Conservation (phyloP, 108 stramenopile species). For the Nitzschia palea region DNA sequence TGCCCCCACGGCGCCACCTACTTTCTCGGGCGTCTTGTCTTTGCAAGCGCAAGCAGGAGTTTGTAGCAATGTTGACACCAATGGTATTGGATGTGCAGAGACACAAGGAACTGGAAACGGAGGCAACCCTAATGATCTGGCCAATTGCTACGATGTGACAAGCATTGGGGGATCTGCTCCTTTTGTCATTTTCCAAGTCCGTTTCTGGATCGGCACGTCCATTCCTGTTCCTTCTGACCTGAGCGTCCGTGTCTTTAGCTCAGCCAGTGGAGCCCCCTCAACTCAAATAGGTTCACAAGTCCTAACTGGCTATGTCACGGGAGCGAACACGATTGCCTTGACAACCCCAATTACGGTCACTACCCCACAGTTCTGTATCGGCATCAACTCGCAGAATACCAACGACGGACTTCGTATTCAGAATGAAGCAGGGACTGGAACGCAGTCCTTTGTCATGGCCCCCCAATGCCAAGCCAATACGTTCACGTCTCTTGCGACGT, state of each 20-base stretch:
- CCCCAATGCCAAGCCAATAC: constrained; percentile 12
- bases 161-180: neutral
- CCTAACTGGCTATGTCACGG: neutral
- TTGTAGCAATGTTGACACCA: constrained; percentile 7
- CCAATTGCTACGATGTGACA: constrained; percentile 18
- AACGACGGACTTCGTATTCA: constrained; percentile 16
- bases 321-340: constrained; percentile 9
- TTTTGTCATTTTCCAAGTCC: constrained; percentile 5
- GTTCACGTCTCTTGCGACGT: constrained; percentile 5
- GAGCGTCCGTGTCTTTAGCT: constrained; percentile 1
- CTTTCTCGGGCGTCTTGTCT: constrained; percentile 5
- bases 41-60: constrained; percentile 4
- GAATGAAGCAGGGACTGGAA: constrained; percentile 3
- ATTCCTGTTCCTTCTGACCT: constrained; percentile 11
- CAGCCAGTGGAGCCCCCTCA: neutral
- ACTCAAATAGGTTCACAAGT: constrained; percentile 3
- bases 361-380: constrained; percentile 10
- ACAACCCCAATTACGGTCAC: neutral
- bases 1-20: neutral
- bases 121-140: constrained; percentile 32
- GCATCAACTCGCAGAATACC: constrained; percentile 1
- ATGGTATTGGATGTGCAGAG: constrained; percentile 29
- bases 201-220: constrained; percentile 27
- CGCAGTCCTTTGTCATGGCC: constrained; percentile 10
- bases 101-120: neutral